Evolutionary conservation across 495 filamentous ascomycete species (phyloP), one percentile per base, ranked within the genome.

Genomic region (Penicillium goetzii): DNA sequence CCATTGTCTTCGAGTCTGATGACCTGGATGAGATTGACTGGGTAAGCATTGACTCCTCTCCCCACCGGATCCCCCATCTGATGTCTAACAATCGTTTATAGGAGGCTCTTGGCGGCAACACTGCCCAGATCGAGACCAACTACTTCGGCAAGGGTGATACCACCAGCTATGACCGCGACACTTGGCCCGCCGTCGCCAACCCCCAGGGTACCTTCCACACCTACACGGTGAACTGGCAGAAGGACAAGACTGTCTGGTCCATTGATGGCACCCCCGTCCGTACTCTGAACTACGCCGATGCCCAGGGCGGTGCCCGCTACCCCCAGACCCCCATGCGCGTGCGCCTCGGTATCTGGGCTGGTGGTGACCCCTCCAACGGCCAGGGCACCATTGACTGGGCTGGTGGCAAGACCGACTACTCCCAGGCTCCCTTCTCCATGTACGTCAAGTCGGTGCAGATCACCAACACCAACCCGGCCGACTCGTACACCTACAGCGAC

Each of bases 21-120:
- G 86, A 87, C 65, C 83, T 97, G n/a, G 95, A 99, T 75, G 95
- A 99, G 80, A 90, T 99, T 70, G 95, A 97, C 77, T 93, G 92
- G 86, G 86, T 92, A 77, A 21, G 30, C 23, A 38, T 41, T 3
- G 28, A 21, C 40, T 43, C 11, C 25, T n/a, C 3, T 32, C 40
- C 28, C 28, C 14, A 19, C 33, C 23, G 30, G 25, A 3, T 23
- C 4, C 15, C n/a, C 4, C 2, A 6, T 53, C 30, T 8, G 50
- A 53, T 53, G 0, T 30, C 54, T 40, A 55, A 55, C 15, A 56
- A 41, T 38, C 11, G 33, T 32, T 19, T 47, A 73, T 65, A 77
- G 78, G 79, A 81, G 65, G 72, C 73, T 51, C 78, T 89, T 47
- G 90, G 91, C 57, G 83, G 83, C n/a, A 82, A 88, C 68, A 75